Percentiles rank a stretch among this genome's conserved stretches.
These are phyloP conservation scores for Gremmenia infestans DNA, from an alignment of 2,329 filamentous ascomycete species.

Conservation along the genomic window DNA sequence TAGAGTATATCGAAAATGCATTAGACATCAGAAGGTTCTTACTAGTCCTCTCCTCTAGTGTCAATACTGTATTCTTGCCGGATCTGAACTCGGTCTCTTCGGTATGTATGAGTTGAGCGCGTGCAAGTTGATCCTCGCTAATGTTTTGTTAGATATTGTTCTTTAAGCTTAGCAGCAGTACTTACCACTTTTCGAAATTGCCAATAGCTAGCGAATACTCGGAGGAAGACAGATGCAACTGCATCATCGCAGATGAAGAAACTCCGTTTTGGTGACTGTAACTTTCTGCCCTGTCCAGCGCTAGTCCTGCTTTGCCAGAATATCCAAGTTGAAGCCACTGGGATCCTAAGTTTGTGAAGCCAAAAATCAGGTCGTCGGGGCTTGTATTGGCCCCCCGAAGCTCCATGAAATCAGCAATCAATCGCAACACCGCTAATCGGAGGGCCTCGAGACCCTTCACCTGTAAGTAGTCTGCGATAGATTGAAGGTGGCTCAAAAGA, in stretches of 20 bases:
- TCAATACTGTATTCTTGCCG: conserved; percentile 11
- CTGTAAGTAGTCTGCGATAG: conserved; percentile 51
- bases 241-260: conserved; percentile 42
- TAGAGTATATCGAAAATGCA: conserved; percentile 32
- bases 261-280: conserved; percentile 38
- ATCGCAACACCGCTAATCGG: conserved; percentile 43
- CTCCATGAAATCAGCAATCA: conserved; percentile 44
- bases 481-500: conserved; percentile 47
- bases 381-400: conserved; percentile 36
- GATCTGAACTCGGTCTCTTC: conserved; percentile 22
- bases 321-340: conserved; percentile 58
- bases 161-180: conserved; percentile 21
- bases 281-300: conserved; percentile 54
- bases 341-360: conserved; percentile 39
- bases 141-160: not conserved
- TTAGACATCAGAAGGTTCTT: conserved; percentile 32
- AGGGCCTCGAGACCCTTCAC: conserved; percentile 50
- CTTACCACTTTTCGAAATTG: conserved; percentile 55
- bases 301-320: conserved; percentile 49
- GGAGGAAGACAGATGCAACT: conserved; percentile 65
- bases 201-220: conserved; percentile 70
- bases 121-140: conserved; percentile 28
- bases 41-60: conserved; percentile 20
- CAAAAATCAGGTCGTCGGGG: conserved; percentile 38
- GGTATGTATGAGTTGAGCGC: conserved; percentile 23